Percentiles rank a stretch among this genome's conserved stretches.
Conservation (phyloP, 2,329 filamentous ascomycete species). For the Sarocladium kiliense region DNA sequence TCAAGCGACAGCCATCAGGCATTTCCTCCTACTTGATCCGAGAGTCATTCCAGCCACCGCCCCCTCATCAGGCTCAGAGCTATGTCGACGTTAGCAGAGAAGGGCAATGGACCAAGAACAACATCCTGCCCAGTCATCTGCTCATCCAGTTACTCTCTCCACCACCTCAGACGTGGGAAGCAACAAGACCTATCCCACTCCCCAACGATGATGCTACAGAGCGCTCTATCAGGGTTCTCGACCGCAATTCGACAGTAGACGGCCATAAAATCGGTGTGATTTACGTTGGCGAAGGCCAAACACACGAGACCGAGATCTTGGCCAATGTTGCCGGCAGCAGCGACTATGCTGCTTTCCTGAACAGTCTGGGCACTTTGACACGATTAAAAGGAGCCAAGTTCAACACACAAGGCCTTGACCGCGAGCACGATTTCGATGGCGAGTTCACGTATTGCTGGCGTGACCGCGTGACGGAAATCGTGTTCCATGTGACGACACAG, state of each 20-base stretch:
- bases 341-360: conserved; percentile 83
- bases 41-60: conserved; percentile 53
- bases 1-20: conserved; percentile 66
- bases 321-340: conserved; percentile 80
- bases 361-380: conserved; percentile 75
- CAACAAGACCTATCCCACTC: conserved; percentile 67
- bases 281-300: conserved; percentile 86
- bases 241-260: conserved; percentile 84
- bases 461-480: conserved; percentile 88
- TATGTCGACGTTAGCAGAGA: conserved; percentile 45
- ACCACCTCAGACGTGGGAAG: conserved; percentile 51
- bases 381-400: conserved; percentile 77
- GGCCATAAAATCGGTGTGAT: conserved; percentile 94
- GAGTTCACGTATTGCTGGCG: conserved; percentile 91
- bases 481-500: conserved; percentile 94
- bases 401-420: conserved; percentile 89
- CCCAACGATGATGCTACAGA: conserved; percentile 64
- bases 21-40: conserved; percentile 55
- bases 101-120: conserved; percentile 48
- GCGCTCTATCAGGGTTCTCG: conserved; percentile 75
- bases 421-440: conserved; percentile 71
- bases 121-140: conserved; percentile 68
- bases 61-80: conserved; percentile 49
- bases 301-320: conserved; percentile 75
- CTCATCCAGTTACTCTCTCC: conserved; percentile 65